Base-by-base conservation (phyloP, 1,139 yeast genomes). In the Taphrina deformans region DNA sequence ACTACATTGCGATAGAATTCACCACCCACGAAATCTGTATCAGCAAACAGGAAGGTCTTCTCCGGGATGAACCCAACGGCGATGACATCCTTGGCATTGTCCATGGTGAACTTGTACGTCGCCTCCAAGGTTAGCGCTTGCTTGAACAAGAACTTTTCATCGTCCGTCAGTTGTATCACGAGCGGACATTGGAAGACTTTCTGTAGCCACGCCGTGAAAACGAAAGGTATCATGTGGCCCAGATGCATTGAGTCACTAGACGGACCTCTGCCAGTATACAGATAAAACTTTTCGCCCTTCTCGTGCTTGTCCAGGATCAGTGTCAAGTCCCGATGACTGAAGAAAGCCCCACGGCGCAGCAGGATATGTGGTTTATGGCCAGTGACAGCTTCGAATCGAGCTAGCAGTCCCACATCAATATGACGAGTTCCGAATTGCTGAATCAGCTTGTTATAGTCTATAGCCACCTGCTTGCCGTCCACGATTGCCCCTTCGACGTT, bases 401-500 rank as follows among this genome's bases (percentile, higher is more conserved):
- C 82, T 71, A 93, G 79, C 1, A 92, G 85, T 69, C 88, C 97
- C 45, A 80, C 78, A 16, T 85, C 81, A 72, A 93, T 86, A 62
- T 82, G 80, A 69, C 80, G 85, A 58, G 99, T 92, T 70, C 99
- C 99, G 73, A 93, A 93, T 75, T 89, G 90, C 69, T 81, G 79
- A 71, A 90, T 88, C 71, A 93, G 82, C 77, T 89, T 89, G 69
- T 88, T 93, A 76, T 93, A 93, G 78, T 93, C 97, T 70, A 93
- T 92, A 38, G 86, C 92, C 75, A 88, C 91, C 23, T 88, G 84
- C 73, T 87, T 80, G 58, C 99, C 99, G 72, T 91, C 96, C 62
- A 89, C 96, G 55, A 92, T 96, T 2, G 98, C 99, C 68, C 99
- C 99, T 77, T 89, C 97, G 29, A 95, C 99, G 75, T 93, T 98